Base-by-base conservation (phyloP, 2,329 filamentous ascomycete genomes). In the Metarhizium robertsii region DNA sequence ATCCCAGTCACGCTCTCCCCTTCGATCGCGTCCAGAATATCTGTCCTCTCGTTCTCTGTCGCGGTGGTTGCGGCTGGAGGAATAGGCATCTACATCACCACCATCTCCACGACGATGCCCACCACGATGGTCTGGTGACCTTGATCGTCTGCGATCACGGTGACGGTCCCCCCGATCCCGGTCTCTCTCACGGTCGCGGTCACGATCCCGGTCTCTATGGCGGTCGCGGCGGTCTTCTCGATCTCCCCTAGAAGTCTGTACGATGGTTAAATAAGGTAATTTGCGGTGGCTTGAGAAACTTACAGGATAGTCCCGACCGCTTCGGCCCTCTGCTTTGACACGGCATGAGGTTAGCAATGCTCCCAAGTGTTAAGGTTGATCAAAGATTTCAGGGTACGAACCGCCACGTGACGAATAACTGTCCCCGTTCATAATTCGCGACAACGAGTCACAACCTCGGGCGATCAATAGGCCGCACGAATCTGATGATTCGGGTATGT, bases 41-140 rank as follows among this genome's bases (percentile, higher is more conserved):
- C 92, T 83, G 64, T 96, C 92, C 72, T 97, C 92, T 59, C 92
- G 88, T 75, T 97, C 92, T 59, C 92, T 81, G 69, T 95, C 92
- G 68, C 92, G 84, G 71, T 96, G 95, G 74, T 87, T 92, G 63
- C 92, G 87, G 72, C 91, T 96, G 6, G 89, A 91, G 20, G 92
- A 95, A 74, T 97, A 97, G 55, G 88, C 85, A 72, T 96, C 91
- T 70, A 92, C 89, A 57, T 83, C 80, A 70, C 81, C 80, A 70
- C 81, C 56, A n/a, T 94, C 87, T 63, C 87, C 87, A 63, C 89
- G 85, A 56, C 86, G 81, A 61, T 83, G 77, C 65, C 82, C 65
- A 57, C 73, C 54, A 20, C 56, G 80, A 67, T 89, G 85, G 64
- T 88, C 85, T 56, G 92, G 92, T 18, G 92, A 97, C 68, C 92